Evolutionary conservation across 768 basidiomycete genomes (phyloP).

Genomic region (Mycena vitilis): DNA sequence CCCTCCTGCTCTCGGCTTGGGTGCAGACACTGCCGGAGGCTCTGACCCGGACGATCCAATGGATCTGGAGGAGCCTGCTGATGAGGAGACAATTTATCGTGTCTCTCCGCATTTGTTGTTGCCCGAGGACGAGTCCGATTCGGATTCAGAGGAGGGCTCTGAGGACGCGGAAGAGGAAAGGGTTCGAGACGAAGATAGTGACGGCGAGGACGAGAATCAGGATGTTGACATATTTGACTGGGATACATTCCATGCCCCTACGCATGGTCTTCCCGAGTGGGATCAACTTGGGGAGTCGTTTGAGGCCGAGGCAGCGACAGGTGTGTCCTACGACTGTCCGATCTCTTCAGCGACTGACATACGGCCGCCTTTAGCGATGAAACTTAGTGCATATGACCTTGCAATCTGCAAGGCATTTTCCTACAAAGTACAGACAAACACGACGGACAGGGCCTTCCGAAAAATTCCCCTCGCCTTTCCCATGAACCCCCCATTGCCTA

Average conservation of each 20-base stretch:
- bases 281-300: neutral
- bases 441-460: slow-evolving; percentile 32
- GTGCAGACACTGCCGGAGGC: too few relatives aligned
- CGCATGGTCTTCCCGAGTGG: neutral
- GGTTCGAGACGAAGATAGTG: neutral
- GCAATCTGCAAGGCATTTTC: slow-evolving; percentile 39
- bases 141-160: neutral
- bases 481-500: slow-evolving; percentile 35
- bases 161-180: neutral
- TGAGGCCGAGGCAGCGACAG: slow-evolving; percentile 12
- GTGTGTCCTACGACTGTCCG: neutral
- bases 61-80: too few relatives aligned
- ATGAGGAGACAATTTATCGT: neutral
- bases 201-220: neutral
- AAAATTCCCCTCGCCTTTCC: slow-evolving; percentile 32
- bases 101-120: neutral
- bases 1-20: too few relatives aligned
- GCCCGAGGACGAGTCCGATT: neutral
- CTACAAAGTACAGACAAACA: slow-evolving; percentile 35
- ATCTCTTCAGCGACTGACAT: slow-evolving; percentile 15
- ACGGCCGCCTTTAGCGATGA: slow-evolving; percentile 18
- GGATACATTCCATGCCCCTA: neutral
- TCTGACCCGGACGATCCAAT: too few relatives aligned
- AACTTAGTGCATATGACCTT: slow-evolving; percentile 34
- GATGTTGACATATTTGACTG: slow-evolving; percentile 18